These are phyloP conservation scores for Mycena filopes DNA, from an alignment of 768 basidiomycete species.

Conservation along the genomic window DNA sequence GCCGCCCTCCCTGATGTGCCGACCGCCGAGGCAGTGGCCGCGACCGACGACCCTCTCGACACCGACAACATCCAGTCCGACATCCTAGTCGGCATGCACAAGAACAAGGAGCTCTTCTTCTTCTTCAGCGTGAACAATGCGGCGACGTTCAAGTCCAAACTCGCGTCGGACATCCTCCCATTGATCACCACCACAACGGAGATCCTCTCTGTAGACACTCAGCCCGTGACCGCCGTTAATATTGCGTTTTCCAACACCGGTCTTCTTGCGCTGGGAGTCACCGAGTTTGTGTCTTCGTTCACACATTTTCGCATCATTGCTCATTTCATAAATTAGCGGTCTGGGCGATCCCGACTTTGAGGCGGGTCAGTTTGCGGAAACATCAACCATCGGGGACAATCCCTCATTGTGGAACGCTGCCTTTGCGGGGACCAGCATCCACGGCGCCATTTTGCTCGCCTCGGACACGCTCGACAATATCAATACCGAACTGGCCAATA, in stretches of 20 bases:
- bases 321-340: conserved; percentile 5
- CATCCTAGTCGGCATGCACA: conserved; percentile 35
- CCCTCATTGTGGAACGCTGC: conserved; percentile 32
- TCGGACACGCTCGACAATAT: conserved; percentile 36
- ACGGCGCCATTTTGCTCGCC: conserved; percentile 38
- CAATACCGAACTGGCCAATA: conserved; percentile 30
- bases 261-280: conserved; percentile 31
- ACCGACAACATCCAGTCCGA: conserved; percentile 33
- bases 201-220: conserved; percentile 31
- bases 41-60: conserved; percentile 14
- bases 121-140: conserved; percentile 37
- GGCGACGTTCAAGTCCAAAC: conserved; percentile 33
- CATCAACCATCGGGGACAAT: conserved; percentile 26
- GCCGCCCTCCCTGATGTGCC: conserved; percentile 32
- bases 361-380: conserved; percentile 20
- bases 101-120: conserved; percentile 39
- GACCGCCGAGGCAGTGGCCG: conserved; percentile 28
- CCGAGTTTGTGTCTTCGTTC: conserved; percentile 6
- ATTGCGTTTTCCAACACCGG: conserved; percentile 38
- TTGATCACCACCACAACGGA: conserved; percentile 37
- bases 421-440: conserved; percentile 34
- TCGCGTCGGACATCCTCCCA: conserved; percentile 32
- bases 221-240: conserved; percentile 39
- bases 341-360: conserved; percentile 31
- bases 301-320: not conserved